A percentile compares a stretch with the other conserved stretches of the same genome.
phyloP scores from a whole-genome alignment of 345 rosid genomes.

The Turritis glabra region DNA sequence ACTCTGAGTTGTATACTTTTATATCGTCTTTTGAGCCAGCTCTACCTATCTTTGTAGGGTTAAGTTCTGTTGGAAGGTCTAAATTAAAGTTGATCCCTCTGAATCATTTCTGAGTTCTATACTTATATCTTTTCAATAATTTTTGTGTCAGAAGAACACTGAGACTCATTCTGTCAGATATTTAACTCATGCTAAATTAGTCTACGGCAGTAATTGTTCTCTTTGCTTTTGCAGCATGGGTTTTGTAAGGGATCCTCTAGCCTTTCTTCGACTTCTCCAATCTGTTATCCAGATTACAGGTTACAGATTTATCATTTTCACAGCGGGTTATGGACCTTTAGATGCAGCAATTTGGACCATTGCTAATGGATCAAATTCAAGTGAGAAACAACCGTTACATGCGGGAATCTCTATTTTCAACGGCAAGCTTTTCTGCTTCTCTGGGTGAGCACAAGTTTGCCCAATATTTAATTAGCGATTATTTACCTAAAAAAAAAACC shows the following conservation, averaged over 20 bases:
- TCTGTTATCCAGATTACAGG: constrained; percentile 48
- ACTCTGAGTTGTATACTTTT: constrained; percentile 58
- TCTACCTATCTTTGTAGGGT: constrained; percentile 65
- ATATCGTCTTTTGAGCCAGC: constrained; percentile 40
- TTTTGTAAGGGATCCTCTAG: constrained; percentile 51
- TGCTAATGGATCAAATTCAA: constrained; percentile 36
- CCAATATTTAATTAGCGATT: background rate
- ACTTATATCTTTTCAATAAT: background rate
- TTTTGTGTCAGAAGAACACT: background rate
- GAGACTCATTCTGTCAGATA: background rate
- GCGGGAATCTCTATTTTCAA: constrained; percentile 49
- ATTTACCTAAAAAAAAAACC: background rate
- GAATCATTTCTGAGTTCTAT: constrained; percentile 27
- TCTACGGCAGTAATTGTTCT: background rate
- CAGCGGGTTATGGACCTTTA: constrained; percentile 57
- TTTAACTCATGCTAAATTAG: background rate
- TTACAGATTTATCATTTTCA: constrained; percentile 57
- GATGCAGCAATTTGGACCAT: constrained; percentile 46
- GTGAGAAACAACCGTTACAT: constrained; percentile 28
- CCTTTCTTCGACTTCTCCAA: constrained; percentile 58
- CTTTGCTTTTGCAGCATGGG: constrained; percentile 60
- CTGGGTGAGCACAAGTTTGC: constrained; percentile 48
- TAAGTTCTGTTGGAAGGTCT: constrained; percentile 87
- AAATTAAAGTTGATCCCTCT: constrained; percentile 30
- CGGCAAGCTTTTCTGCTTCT: constrained; percentile 58